Percentiles rank a stretch among this genome's conserved stretches.
These are phyloP conservation scores for Papilionanthe hybrid DNA, from an alignment of 116 monocot species.

Conservation along the genomic window DNA sequence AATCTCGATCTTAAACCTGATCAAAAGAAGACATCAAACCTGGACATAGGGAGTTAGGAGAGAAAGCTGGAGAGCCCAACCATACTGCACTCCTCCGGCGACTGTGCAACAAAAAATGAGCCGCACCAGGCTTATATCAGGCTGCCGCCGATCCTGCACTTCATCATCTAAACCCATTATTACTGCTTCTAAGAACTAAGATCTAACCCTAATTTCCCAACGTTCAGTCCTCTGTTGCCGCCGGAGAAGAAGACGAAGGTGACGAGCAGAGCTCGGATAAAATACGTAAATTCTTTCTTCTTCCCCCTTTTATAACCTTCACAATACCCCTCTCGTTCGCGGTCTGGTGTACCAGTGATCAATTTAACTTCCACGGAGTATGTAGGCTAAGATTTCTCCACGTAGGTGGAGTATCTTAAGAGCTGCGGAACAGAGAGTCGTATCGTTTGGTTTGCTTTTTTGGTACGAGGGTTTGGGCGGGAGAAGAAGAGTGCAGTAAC, in stretches of 20 bases:
- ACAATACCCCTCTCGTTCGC: not conserved
- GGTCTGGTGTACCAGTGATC: not conserved
- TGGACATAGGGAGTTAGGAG: constrained; percentile 21
- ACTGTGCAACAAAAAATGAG: constrained; percentile 17
- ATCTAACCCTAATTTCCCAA: not conserved
- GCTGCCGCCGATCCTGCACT: not conserved
- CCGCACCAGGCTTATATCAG: constrained; percentile 12
- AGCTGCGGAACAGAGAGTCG: not conserved
- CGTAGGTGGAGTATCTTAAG: not conserved
- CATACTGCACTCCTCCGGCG: constrained; percentile 20
- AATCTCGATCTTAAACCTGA: not conserved
- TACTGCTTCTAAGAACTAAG: not conserved
- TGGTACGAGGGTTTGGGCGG: no score
- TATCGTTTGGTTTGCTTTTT: no score
- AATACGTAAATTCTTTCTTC: not conserved
- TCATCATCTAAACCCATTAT: not conserved
- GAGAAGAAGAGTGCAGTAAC: not conserved
- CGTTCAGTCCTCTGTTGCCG: not conserved
- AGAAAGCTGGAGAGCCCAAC: constrained; percentile 24
- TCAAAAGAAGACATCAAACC: not conserved
- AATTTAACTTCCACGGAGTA: not conserved
- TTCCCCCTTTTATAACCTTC: not conserved
- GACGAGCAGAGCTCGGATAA: not conserved
- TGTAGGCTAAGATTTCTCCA: not conserved
- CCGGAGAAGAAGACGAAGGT: not conserved